Base-by-base conservation (phyloP, 306 rosid genomes). In the Lotus japonicus region DNA sequence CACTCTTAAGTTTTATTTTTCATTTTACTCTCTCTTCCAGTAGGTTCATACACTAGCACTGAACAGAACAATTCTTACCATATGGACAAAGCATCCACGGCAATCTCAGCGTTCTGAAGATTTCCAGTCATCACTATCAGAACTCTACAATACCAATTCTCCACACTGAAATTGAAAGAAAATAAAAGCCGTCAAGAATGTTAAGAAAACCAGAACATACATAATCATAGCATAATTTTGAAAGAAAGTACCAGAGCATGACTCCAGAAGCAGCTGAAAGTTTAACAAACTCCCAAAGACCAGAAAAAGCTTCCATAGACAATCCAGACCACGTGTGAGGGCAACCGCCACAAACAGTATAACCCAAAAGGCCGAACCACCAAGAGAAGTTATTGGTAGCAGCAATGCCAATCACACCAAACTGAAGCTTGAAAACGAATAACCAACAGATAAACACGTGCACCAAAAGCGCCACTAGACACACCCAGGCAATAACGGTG, bases 81-180 rank as follows among this genome's bases (percentile, higher is more conserved):
- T 45, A 92, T 83, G 6, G 96, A 86, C 13, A 92, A 66, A 16
- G 98, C 92, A 75, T 84, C 98, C 49, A 92, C 85, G 0, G 96
- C 96, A 71, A 92, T 77, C 73, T 87, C 71, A 2, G 96, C 95
- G 15, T 89, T 83, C 2, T 70, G 57, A 7, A 89, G 78, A 63
- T 89, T 89, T 17, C 95, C 98, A 0, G 98, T 84, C 92, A 92
- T 87, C 72, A 89, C 45, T 15, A 87, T 72, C 5, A 87, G 82
- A 77, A 92, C 78, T 79, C 82, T 82, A 12, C 89, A 92, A 62
- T 89, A 92, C 96, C 98, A 92, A 55, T 77, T 92, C 84, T 92
- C 96, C 85, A 87, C 66, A 80, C 96, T 92, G 82, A n/a, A n/a
- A 49, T n/a, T 15, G 15, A 57, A 21, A 21, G 1, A 3, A 51